Percentiles rank a stretch among this genome's conserved stretches.
Evolutionary conservation across 2,329 filamentous ascomycete species (phyloP).

Genomic region (Trichothecium roseum): DNA sequence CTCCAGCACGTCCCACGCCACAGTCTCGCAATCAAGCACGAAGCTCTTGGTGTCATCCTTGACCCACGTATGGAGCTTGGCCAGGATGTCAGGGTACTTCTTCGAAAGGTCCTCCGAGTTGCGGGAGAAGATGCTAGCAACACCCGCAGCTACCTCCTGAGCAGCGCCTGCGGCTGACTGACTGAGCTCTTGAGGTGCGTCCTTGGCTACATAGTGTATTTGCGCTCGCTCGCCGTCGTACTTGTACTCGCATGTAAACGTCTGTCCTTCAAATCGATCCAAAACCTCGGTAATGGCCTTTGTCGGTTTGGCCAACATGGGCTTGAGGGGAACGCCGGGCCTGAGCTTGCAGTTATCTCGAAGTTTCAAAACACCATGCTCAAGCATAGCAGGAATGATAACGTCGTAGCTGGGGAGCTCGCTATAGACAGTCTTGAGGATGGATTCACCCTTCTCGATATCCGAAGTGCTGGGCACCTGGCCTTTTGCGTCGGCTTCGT

Average conservation of each 20-base stretch:
- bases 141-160: conserved; percentile 58
- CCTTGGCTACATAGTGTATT: conserved; percentile 89
- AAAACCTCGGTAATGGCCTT: conserved; percentile 97
- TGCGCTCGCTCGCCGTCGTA: conserved; percentile 98
- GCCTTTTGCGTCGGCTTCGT: conserved; percentile 65
- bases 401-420: conserved; percentile 93
- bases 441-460: conserved; percentile 71
- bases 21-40: conserved; percentile 96
- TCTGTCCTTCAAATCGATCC: conserved; percentile 89
- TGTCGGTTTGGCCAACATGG: conserved; percentile 96
- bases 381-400: conserved; percentile 80
- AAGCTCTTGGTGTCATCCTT: conserved; percentile 87
- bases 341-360: conserved; percentile 81
- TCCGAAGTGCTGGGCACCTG: conserved; percentile 64
- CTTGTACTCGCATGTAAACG: conserved; percentile 98
- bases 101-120: conserved; percentile 96
- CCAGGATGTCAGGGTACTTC: conserved; percentile 93
- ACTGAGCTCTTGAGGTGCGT: conserved; percentile 59
- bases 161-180: conserved; percentile 49
- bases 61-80: conserved; percentile 80
- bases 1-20: conserved; percentile 88
- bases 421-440: conserved; percentile 87
- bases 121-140: conserved; percentile 89
- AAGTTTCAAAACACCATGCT: conserved; percentile 76
- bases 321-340: conserved; percentile 89